Percentiles rank a stretch among this genome's conserved stretches.
Evolutionary conservation across 176 grass and related monocot species (phyloP).

Genomic region (Urochloa ruziziensis): DNA sequence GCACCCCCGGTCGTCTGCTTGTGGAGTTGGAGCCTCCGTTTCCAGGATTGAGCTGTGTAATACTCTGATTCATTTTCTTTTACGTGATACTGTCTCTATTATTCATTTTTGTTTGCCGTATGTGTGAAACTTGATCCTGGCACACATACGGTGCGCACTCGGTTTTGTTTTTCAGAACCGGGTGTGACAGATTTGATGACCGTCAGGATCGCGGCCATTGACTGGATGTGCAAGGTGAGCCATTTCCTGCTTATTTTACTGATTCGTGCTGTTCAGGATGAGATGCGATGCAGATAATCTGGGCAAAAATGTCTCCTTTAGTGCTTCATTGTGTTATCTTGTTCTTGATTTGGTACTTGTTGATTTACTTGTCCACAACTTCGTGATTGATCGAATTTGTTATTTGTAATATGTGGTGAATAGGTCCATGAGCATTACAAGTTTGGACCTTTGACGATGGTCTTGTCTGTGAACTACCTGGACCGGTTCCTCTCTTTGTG

Average conservation of each 20-base stretch:
- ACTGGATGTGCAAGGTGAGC: conserved; percentile 73
- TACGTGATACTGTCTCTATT: too few relatives aligned
- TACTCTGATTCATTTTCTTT: too few relatives aligned
- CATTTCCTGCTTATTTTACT: not conserved
- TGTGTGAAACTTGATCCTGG: too few relatives aligned
- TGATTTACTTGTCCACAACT: not conserved
- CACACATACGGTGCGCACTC: too few relatives aligned
- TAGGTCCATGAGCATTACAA: conserved; percentile 63
- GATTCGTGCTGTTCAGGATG: not conserved
- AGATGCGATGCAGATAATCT: not conserved
- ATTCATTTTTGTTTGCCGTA: too few relatives aligned
- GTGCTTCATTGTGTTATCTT: not conserved
- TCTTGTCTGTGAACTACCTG: conserved; percentile 72
- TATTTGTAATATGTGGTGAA: conserved; percentile 18
- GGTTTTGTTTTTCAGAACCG: too few relatives aligned
- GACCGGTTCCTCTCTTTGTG: conserved; percentile 62
- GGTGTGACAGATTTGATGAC: conserved; percentile 38
- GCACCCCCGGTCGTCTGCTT: too few relatives aligned
- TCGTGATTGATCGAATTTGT: not conserved
- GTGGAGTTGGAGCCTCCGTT: too few relatives aligned
- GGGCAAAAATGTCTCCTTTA: not conserved
- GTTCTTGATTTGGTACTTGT: not conserved
- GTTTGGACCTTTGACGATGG: conserved; percentile 57
- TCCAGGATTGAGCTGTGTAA: too few relatives aligned
- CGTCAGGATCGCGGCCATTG: conserved; percentile 54